These are phyloP conservation scores for Diaporthe velutina DNA, from an alignment of 2,329 filamentous ascomycete species.

Conservation along the genomic window DNA sequence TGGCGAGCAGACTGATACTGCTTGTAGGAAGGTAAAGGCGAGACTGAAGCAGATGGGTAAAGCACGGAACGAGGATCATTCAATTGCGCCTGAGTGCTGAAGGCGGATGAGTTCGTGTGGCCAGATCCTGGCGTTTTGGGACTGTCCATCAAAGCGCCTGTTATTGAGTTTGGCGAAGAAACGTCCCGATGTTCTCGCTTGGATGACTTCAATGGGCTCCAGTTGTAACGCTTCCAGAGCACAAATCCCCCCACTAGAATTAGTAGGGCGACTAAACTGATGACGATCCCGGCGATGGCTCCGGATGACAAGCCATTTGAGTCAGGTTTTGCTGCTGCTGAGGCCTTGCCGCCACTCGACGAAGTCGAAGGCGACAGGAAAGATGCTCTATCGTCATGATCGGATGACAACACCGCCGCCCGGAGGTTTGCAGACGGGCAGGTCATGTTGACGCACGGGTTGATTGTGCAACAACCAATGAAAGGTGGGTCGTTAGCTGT, in stretches of 20 bases:
- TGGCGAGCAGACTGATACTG: neutral
- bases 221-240: constrained; percentile 31
- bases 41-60: neutral
- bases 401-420: constrained; percentile 44
- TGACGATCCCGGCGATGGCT: constrained; percentile 39
- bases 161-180: neutral
- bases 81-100: neutral
- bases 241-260: constrained; percentile 15
- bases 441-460: constrained; percentile 47
- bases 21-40: neutral
- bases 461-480: constrained; percentile 53
- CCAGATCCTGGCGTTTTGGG: neutral
- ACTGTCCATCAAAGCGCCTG: neutral
- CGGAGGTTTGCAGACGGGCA: constrained; percentile 45
- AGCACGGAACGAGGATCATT: neutral
- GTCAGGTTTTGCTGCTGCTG: neutral
- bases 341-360: neutral
- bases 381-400: constrained; percentile 35
- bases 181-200: neutral
- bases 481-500: constrained; percentile 48
- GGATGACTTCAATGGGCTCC: neutral
- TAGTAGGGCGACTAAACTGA: constrained; percentile 24
- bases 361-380: constrained; percentile 40
- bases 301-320: constrained; percentile 34
- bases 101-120: neutral